Base-by-base conservation (phyloP, 768 basidiomycete species). In the Nidula microcarpa region DNA sequence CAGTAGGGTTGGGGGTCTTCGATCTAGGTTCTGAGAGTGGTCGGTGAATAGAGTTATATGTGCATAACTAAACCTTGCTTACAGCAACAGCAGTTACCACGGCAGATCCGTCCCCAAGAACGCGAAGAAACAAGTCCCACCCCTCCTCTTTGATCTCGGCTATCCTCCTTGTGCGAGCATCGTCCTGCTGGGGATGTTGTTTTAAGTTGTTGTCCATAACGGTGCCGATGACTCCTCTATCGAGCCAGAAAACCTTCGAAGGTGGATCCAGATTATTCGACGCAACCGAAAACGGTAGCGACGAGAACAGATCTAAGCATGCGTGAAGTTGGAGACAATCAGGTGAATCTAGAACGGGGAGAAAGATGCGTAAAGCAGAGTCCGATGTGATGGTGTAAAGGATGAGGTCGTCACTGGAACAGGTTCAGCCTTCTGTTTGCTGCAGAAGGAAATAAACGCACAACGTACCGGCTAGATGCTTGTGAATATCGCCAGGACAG, bases 281-380 rank as follows among this genome's bases (percentile, higher is more conserved):
- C 41, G 68, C 60, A 54, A 74, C 53, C 35, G 71, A 68, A 55
- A 74, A 68, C 52, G 79, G 68, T 13, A 84, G 60, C 35, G 87
- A 81, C n/a, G 84, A 82, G 58, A 77, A 84, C 6, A 84, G 66
- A 63, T 94, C 91, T 46, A 95, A 65, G 2, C 89, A 79, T 6
- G 87, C 82, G 62, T 94, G 92, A 4, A 97, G 79, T 66, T 96
- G 94, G 39, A 97, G 76, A 63, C 84, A 80, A 56, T 85, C 83
- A 10, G 93, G 92, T 13, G 86, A 83, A 65, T 97, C 94, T 44
- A 97, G 71, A 10, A 97, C 91, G 5, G 94, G 91, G 34, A 90
- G 72, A 67, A 91, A 95, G 61, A 97, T 84, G 18, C 94, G 85
- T 35, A 96, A 66, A 4, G 87, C 87, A 0, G 89, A 82, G 60